Evolutionary conservation across 768 basidiomycete genomes (phyloP).

Genomic region (Dentipellis sp.): DNA sequence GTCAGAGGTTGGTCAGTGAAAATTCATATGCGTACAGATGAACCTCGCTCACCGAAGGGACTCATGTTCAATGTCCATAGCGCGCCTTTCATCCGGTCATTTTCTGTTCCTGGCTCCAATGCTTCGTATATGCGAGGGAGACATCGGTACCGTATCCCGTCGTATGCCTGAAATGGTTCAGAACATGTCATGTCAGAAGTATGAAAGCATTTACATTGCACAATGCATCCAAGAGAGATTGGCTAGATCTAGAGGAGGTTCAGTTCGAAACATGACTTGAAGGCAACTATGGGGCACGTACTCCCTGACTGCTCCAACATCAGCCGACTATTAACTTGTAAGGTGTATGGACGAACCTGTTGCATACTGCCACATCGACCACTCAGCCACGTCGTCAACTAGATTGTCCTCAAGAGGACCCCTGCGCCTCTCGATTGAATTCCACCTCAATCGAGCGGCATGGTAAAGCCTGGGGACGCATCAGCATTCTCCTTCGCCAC

Average conservation of each 20-base stretch:
- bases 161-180: constrained; percentile 34
- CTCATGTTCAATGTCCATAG: constrained; percentile 67
- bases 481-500: background rate
- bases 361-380: constrained; percentile 74
- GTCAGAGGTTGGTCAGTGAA: background rate
- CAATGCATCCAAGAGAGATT: constrained; percentile 27
- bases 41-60: constrained; percentile 39
- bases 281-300: constrained; percentile 11
- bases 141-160: constrained; percentile 57
- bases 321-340: background rate
- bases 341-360: constrained; percentile 21
- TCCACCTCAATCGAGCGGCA: constrained; percentile 61
- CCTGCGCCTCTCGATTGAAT: constrained; percentile 58
- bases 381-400: constrained; percentile 64
- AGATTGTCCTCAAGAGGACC: constrained; percentile 50
- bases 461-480: constrained; percentile 42
- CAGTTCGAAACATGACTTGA: background rate
- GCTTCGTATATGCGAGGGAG: constrained; percentile 49
- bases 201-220: constrained; percentile 32
- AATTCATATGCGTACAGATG: background rate
- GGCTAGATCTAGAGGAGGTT: constrained; percentile 24
- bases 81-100: constrained; percentile 90
- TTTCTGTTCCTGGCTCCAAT: constrained; percentile 62
- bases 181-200: background rate
- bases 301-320: constrained; percentile 19